Evolutionary conservation across 2,329 filamentous ascomycete genomes (phyloP).

Genomic region (Calonectria crousiana): DNA sequence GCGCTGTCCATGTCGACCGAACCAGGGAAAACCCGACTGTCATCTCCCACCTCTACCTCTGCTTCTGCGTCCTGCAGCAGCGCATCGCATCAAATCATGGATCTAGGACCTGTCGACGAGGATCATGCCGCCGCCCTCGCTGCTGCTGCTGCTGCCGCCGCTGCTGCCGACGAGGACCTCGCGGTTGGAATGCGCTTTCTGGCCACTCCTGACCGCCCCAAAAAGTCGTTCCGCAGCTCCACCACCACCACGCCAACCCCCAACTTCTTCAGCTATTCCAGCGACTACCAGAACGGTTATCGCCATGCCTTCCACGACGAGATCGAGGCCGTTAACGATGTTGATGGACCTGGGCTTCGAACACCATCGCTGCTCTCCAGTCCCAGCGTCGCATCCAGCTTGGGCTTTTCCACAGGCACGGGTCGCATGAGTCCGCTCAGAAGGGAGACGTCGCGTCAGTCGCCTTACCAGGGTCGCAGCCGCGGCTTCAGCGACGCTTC

Average conservation of each 20-base stretch:
- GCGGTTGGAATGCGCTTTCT: conserved; percentile 31
- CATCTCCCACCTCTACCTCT: conserved; percentile 19
- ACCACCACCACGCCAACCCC: conserved; percentile 38
- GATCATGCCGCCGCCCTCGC: conserved; percentile 42
- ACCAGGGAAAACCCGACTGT: conserved; percentile 17
- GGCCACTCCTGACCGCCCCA: conserved; percentile 43
- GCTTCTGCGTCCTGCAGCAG: conserved; percentile 22
- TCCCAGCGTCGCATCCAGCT: conserved; percentile 50
- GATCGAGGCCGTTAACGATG: conserved; percentile 34
- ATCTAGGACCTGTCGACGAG: conserved; percentile 43
- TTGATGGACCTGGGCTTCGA: conserved; percentile 38
- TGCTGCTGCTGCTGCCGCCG: conserved; percentile 38
- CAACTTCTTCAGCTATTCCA: conserved; percentile 39
- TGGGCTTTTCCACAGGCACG: conserved; percentile 45
- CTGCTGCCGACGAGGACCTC: conserved; percentile 37
- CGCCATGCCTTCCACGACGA: conserved; percentile 43
- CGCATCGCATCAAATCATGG: conserved; percentile 29
- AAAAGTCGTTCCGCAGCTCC: conserved; percentile 33
- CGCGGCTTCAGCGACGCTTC: conserved; percentile 38
- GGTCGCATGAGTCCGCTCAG: conserved; percentile 48
- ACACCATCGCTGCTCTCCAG: conserved; percentile 49
- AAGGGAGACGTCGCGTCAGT: conserved; percentile 42
- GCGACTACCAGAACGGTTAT: conserved; percentile 40
- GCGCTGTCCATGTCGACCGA: conserved; percentile 20
- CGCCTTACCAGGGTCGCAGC: conserved; percentile 35